Evolutionary conservation across 1,284 basidiomycete species (phyloP), one percentile per base, ranked within the genome.

Genomic region (Peniophora sp.): DNA sequence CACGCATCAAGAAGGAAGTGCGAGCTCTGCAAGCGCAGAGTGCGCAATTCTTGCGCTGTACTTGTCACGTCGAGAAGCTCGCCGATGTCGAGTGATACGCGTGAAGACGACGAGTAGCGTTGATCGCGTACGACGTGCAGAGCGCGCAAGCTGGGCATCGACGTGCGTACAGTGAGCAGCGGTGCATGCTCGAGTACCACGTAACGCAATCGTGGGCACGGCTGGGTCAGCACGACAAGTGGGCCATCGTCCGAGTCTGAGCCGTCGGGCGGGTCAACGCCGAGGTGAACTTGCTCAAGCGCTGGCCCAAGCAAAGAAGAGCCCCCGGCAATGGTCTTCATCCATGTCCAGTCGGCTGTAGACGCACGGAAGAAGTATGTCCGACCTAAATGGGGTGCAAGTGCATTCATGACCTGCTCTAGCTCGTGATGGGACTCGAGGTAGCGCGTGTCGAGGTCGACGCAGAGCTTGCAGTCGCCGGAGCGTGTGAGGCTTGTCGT

Each of bases 161-260:
- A 35, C 9, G 60, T 56, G 25, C 55, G 55, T 19, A 67, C 53
- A 51, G 59, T 62, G 16, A 61, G 51, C 19, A 68, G 57, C 2
- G 64, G 65, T 8, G 60, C 55, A 23, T 66, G 63, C 38, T 68
- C 65, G 38, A 68, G 63, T 32, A 58, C 57, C 25, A 67, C 58
- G 23, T 55, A 49, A 2, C 49, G 54, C 16, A 68, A 56, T 3
- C 58, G 59, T 3, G 66, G 65, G 48, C 61, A 66, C 0, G 55
- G 55, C 39, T 61, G 56, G 14, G 56, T 51, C n/a, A 66, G 56
- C 25, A 67, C 49, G 23, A 55, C 49, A 36, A 62, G 60, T 2
- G 65, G 65, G 2, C 54, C 53, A 12, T 57, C 55, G 11, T 62
- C 58, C 22, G 65, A 63, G 27, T 32, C 27, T 32, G 27, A 32